A percentile compares a stretch with the other conserved stretches of the same genome.
Evolutionary conservation across 1,284 basidiomycete genomes (phyloP).

Genomic region (Bondarzewia mesenterica): DNA sequence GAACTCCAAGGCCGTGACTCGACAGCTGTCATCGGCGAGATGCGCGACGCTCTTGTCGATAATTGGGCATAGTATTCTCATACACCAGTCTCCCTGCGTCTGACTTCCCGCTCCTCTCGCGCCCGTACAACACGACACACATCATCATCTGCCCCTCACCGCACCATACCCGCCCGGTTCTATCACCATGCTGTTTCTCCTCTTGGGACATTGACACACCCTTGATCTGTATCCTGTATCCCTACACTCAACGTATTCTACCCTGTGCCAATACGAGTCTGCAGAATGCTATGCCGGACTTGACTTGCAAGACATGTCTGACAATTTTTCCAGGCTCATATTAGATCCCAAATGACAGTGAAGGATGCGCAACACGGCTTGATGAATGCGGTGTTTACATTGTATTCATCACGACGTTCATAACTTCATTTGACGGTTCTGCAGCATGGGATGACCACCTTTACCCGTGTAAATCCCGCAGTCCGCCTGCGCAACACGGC

Average conservation of each 20-base stretch:
- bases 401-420: too few species aligned
- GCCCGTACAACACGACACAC: too few species aligned
- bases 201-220: neutral
- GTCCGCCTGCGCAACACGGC: too few species aligned
- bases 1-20: conserved; percentile 86
- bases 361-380: too few species aligned
- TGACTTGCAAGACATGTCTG: too few species aligned
- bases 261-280: neutral
- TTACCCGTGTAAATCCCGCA: too few species aligned
- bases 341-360: too few species aligned
- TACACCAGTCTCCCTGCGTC: neutral
- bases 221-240: neutral
- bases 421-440: too few species aligned
- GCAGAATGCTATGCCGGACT: neutral
- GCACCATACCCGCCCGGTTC: neutral
- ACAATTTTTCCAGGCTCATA: neutral
- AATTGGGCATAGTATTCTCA: conserved; percentile 69
- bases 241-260: neutral
- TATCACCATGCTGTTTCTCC: neutral
- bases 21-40: conserved; percentile 85
- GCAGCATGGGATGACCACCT: too few species aligned
- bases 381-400: too few species aligned
- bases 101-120: neutral
- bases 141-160: too few species aligned
- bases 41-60: conserved; percentile 91